Evolutionary conservation across 1,284 basidiomycete genomes (phyloP).

Genomic region (Apiotrichum montevideense): DNA sequence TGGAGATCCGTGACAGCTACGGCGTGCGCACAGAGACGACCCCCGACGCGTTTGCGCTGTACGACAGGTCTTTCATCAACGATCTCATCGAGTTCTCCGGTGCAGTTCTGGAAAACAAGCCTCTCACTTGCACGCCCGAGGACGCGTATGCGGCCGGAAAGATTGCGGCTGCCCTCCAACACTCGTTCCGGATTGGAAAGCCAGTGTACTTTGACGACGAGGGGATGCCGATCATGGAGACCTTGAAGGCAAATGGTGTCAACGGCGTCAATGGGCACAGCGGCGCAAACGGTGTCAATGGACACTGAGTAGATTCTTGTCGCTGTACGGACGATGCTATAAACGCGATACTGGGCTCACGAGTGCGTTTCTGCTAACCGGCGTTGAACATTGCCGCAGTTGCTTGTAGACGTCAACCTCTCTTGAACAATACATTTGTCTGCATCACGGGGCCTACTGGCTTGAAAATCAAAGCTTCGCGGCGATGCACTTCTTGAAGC

Average conservation of each 20-base stretch:
- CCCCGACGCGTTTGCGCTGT: slow-evolving; percentile 21
- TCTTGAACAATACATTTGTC: too few species aligned
- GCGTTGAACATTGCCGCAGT: too few species aligned
- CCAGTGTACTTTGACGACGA: slow-evolving; percentile 27
- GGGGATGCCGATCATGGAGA: slow-evolving; percentile 21
- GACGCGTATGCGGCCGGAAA: slow-evolving; percentile 29
- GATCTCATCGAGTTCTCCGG: slow-evolving; percentile 21
- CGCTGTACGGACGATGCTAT: too few species aligned
- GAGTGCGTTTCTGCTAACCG: too few species aligned
- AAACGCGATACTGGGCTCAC: too few species aligned
- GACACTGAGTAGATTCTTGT: too few species aligned
- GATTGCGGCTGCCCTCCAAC: slow-evolving; percentile 28
- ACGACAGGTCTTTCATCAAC: slow-evolving; percentile 31
- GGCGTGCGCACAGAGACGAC: slow-evolving; percentile 27
- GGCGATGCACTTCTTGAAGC: slow-evolving; percentile 48
- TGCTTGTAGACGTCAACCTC: too few species aligned
- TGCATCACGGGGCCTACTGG: too few species aligned
- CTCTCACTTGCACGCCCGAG: slow-evolving; percentile 17
- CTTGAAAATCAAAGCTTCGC: too few species aligned
- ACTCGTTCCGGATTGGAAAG: slow-evolving; percentile 19
- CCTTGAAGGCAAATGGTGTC: too few species aligned
- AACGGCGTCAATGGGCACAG: too few species aligned
- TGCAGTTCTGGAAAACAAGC: slow-evolving; percentile 14
- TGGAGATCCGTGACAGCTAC: slow-evolving; percentile 26
- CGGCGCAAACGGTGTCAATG: too few species aligned